A percentile compares a stretch with the other conserved stretches of the same genome.
These are phyloP conservation scores for Simplicillium sp. DNA, from an alignment of 2,329 filamentous ascomycete genomes.

Conservation along the genomic window DNA sequence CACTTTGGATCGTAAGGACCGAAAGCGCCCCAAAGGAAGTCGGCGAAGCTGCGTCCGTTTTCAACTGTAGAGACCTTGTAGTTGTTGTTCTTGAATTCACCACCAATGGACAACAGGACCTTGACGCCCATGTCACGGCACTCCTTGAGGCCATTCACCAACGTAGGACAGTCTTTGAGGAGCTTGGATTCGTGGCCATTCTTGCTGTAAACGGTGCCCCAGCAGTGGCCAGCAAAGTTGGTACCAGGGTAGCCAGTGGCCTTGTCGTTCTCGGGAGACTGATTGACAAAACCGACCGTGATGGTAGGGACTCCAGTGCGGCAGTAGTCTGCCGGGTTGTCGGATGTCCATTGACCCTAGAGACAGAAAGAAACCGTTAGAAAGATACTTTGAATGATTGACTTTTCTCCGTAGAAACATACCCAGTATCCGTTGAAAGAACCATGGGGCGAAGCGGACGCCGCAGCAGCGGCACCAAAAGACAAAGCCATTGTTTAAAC, in stretches of 20 bases:
- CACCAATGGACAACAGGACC: constrained; percentile 17
- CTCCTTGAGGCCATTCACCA: constrained; percentile 13
- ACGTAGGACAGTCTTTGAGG: constrained; percentile 4
- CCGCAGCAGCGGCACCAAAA: constrained; percentile 8
- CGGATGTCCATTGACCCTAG: constrained; percentile 6
- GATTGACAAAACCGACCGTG: constrained; percentile 13
- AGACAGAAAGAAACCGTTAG: no score
- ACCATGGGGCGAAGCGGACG: constrained; percentile 5
- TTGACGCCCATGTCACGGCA: constrained; percentile 19
- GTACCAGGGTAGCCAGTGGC: constrained; percentile 10
- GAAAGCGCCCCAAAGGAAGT: constrained; percentile 11
- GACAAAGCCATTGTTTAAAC: constrained; percentile 8
- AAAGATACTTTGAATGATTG: no score
- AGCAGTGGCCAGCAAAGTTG: constrained; percentile 15
- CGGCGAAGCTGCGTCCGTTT: constrained; percentile 6
- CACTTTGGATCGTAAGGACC: constrained; percentile 11
- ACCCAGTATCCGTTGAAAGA: constrained; percentile 13
- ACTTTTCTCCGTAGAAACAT: background rate
- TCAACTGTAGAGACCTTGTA: constrained; percentile 9
- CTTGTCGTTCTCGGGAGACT: constrained; percentile 11
- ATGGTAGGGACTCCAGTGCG: constrained; percentile 11
- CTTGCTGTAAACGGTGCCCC: constrained; percentile 7
- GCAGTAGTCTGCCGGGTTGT: constrained; percentile 12
- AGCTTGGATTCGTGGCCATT: constrained; percentile 2
- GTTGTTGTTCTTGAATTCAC: constrained; percentile 4